Evolutionary conservation across 345 rosid genomes (phyloP).

Genomic region (Pistacia vera): DNA sequence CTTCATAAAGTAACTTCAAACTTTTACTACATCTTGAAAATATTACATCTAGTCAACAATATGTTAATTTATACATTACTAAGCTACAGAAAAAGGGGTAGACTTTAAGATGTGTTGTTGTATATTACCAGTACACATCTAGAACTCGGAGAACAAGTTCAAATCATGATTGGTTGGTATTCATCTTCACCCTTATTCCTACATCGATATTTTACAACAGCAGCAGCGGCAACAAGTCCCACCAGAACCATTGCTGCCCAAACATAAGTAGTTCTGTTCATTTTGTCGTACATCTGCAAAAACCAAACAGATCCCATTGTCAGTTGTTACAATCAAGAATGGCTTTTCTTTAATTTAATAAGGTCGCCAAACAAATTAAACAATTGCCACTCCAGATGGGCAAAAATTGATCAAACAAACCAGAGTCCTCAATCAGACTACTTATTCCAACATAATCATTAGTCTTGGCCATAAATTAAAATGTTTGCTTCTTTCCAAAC

Average conservation of each 20-base stretch:
- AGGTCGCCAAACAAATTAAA: background rate
- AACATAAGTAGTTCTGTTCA: slow-evolving; percentile 10
- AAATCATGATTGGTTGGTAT: slow-evolving; percentile 45
- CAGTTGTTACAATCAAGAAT: background rate
- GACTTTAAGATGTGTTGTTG: background rate
- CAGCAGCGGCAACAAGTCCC: slow-evolving; percentile 27
- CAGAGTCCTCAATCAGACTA: background rate
- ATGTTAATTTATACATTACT: background rate
- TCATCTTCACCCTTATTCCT: slow-evolving; percentile 41
- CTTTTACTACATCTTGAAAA: too few relatives aligned
- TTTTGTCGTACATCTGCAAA: slow-evolving; percentile 25
- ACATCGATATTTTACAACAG: slow-evolving; percentile 23
- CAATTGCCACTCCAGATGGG: background rate
- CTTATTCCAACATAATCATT: background rate
- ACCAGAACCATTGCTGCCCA: slow-evolving; percentile 33
- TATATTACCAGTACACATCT: background rate
- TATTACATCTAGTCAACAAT: background rate
- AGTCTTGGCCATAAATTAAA: background rate
- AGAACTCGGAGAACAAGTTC: background rate
- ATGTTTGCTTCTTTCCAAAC: background rate
- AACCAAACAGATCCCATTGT: background rate
- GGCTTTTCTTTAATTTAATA: background rate
- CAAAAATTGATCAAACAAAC: background rate
- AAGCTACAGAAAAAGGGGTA: background rate
- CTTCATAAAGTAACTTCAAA: too few relatives aligned